Base-by-base conservation (phyloP, 352 stramenopile genomes). In the Pythium monospermum region DNA sequence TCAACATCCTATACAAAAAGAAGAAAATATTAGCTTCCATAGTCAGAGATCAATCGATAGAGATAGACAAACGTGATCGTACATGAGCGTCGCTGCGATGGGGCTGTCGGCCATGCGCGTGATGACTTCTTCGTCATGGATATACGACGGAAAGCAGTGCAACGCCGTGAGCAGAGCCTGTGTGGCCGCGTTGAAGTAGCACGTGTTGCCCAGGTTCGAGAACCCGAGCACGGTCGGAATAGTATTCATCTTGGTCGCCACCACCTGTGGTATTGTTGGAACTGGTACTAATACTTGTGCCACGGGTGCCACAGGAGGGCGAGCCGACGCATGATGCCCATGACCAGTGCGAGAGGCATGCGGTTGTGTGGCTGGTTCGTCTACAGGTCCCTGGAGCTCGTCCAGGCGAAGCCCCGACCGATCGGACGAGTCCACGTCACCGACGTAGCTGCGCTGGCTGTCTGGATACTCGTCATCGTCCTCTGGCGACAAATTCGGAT, bases 121-220 rank as follows among this genome's bases (percentile, higher is more conserved):
- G 27, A 85, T 52, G 16, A 72, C 49, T 13, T 80, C 70, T 2
- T 80, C 68, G 4, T 78, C 57, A 41, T 82, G 61, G 37, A 69
- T 59, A 33, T 76, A 62, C 48, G 79, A 68, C 5, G 75, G 75
- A 41, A 82, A 86, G 47, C 72, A 85, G 49, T 87, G 79, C 39
- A 83, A 71, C 2, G 89, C 97, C 35, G 97, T 93, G 6, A 86
- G 78, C 22, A 99, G 68, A 48, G 84, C 91, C 61, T 97, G 88
- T 33, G 94, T 75, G 10, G 76, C 74, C 1, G 88, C 78, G 49
- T 96, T 96, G 57, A 97, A 95, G 60, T 96, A 97, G 72, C 91
- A 97, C 40, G 91, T 97, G 59, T 97, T 97, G 46, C 91, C 91
- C n/a, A 97, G 41, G 56, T 97, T 97, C 36, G 71, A 85, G 51